Percentiles rank a stretch among this genome's conserved stretches.
These are phyloP conservation scores for Protea cynaroides DNA, from an alignment of 164 flowering plant species.

Conservation along the genomic window DNA sequence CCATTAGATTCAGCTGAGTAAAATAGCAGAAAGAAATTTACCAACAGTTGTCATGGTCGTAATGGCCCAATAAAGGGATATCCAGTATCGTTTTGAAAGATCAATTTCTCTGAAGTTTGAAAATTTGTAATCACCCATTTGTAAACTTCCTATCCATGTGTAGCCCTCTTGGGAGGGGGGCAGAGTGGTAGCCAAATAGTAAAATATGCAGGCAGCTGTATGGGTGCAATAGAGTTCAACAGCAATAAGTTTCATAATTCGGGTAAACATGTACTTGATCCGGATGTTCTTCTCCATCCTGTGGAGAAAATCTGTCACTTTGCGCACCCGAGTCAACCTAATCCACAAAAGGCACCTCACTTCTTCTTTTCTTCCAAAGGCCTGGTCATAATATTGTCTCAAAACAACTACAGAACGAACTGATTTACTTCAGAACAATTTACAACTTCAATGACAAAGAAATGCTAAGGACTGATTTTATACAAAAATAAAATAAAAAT, in stretches of 20 bases:
- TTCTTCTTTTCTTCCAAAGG: constrained; percentile 43
- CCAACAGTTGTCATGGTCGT: constrained; percentile 89
- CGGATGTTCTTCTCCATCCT: constrained; percentile 67
- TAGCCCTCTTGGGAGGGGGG: constrained; percentile 65
- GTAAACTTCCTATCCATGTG: constrained; percentile 81
- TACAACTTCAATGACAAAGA: not conserved
- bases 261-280: constrained; percentile 56
- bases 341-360: constrained; percentile 72
- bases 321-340: constrained; percentile 49
- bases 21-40: constrained; percentile 21
- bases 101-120: constrained; percentile 66
- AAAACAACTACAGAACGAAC: too few species aligned
- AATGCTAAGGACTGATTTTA: too few species aligned
- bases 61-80: constrained; percentile 73
- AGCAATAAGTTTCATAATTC: constrained; percentile 65
- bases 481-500: too few species aligned
- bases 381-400: constrained; percentile 21
- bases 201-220: constrained; percentile 82
- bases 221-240: constrained; percentile 83
- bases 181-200: constrained; percentile 66
- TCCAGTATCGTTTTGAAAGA: constrained; percentile 52
- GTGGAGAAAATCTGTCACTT: constrained; percentile 42
- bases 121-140: constrained; percentile 62
- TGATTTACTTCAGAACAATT: too few species aligned
- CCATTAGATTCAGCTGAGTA: too few species aligned